Percentiles rank a stretch among this genome's conserved stretches.
phyloP scores from a whole-genome alignment of 169 alveolate species.

The Amoebophrya sp. region DNA sequence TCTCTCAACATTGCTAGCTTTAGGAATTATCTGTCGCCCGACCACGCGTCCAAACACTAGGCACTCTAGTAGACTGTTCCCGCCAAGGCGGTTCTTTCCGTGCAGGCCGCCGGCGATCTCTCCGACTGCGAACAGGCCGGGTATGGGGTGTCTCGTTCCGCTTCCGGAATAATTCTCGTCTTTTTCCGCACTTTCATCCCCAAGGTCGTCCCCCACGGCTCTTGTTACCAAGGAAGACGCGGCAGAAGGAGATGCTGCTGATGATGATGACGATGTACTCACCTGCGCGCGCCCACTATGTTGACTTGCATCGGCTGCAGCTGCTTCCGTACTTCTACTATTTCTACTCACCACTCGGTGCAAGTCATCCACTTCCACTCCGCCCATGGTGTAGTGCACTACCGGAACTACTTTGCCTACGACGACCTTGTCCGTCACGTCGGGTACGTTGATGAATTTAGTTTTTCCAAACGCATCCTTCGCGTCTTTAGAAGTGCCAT shows the following conservation, averaged over 20 bases:
- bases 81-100: conserved; percentile 62
- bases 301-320: not conserved
- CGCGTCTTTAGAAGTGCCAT: not conserved
- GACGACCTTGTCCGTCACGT: not conserved
- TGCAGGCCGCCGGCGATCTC: conserved; percentile 63
- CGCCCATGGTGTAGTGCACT: conserved; percentile 55
- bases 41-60: conserved; percentile 58
- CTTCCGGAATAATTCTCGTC: not conserved
- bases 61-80: conserved; percentile 59
- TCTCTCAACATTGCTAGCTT: too few relatives aligned
- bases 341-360: not conserved
- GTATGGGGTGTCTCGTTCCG: conserved; percentile 25
- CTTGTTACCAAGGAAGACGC: too few relatives aligned
- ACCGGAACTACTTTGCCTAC: conserved; percentile 52
- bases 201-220: not conserved
- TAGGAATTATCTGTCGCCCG: conserved; percentile 26
- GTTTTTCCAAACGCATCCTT: conserved; percentile 33
- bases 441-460: conserved; percentile 23
- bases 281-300: not conserved
- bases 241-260: too few relatives aligned
- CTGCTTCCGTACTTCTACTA: conserved; percentile 1
- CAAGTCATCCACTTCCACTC: conserved; percentile 40
- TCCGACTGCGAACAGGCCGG: conserved; percentile 57
- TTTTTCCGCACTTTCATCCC: not conserved
- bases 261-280: too few relatives aligned